Conservation (phyloP, 495 filamentous ascomycete species). For the Neurospora sublineolata region DNA sequence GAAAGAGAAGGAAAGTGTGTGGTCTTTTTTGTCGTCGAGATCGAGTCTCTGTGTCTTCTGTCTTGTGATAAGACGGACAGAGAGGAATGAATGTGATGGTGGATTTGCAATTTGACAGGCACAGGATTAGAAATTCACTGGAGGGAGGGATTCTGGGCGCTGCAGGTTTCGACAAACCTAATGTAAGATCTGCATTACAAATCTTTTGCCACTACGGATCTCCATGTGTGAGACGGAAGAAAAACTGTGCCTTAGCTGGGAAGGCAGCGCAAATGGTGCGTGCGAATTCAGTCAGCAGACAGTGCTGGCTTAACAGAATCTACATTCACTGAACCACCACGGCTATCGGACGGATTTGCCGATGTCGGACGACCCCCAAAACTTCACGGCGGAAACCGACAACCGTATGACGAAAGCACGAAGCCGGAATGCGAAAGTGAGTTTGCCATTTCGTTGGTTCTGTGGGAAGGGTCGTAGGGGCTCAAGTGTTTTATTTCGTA, state of each 20-base stretch:
- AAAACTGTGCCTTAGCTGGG: neutral
- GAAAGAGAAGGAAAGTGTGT: neutral
- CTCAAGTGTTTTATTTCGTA: neutral
- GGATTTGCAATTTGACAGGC: constrained; percentile 3
- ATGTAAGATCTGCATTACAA: constrained; percentile 15
- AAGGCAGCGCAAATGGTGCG: neutral
- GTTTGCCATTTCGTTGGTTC: neutral
- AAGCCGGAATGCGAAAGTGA: neutral
- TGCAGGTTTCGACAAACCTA: constrained; percentile 4
- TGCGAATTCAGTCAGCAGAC: neutral
- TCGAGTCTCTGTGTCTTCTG: neutral
- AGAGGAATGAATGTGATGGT: constrained; percentile 5
- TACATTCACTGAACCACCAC: neutral
- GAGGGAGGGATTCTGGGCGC: neutral
- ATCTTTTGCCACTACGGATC: constrained; percentile 10
- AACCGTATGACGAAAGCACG: neutral
- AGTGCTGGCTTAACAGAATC: neutral
- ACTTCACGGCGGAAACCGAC: neutral
- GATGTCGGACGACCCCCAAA: neutral
- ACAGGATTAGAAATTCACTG: neutral
- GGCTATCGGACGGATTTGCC: neutral
- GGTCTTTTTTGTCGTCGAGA: neutral
- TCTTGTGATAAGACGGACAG: neutral
- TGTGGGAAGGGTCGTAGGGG: neutral
- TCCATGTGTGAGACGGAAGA: neutral